phyloP scores from a whole-genome alignment of 306 rosid genomes.

The Gastrolobium villosum region DNA sequence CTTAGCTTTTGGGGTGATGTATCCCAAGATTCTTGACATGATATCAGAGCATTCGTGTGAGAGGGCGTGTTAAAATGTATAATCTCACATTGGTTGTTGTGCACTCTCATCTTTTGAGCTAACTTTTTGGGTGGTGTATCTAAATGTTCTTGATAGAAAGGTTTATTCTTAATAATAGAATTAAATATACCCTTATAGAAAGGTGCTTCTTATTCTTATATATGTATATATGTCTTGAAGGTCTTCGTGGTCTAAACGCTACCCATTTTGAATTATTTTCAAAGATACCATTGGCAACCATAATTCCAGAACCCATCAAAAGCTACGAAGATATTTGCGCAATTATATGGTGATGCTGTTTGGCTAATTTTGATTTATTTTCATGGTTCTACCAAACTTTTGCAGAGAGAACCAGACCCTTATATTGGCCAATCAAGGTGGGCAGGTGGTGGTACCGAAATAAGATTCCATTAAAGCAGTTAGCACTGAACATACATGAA shows the following conservation, averaged over 20 bases:
- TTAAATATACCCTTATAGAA: not conserved
- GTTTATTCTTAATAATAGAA: conserved; percentile 1
- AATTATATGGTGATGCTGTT: conserved; percentile 37
- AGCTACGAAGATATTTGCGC: conserved; percentile 22
- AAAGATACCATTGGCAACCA: conserved; percentile 41
- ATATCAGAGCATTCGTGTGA: no score
- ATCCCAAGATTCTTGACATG: no score
- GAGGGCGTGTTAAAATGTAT: no score
- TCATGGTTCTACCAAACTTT: not conserved
- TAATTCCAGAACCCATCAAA: conserved; percentile 9
- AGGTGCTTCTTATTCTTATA: not conserved
- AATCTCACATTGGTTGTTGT: no score
- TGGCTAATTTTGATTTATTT: conserved; percentile 24
- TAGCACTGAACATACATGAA: conserved; percentile 16
- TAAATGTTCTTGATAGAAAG: no score
- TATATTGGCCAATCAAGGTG: conserved; percentile 46
- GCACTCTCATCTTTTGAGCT: no score
- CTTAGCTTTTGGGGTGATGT: no score
- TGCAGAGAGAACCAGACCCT: conserved; percentile 39
- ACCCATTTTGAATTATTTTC: conserved; percentile 40
- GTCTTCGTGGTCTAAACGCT: conserved; percentile 46
- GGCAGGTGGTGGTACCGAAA: conserved; percentile 25
- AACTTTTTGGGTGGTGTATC: no score
- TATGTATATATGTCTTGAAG: not conserved
- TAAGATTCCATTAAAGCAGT: conserved; percentile 13